These are phyloP conservation scores for Astraeus odoratus DNA, from an alignment of 768 basidiomycete species.

Conservation along the genomic window DNA sequence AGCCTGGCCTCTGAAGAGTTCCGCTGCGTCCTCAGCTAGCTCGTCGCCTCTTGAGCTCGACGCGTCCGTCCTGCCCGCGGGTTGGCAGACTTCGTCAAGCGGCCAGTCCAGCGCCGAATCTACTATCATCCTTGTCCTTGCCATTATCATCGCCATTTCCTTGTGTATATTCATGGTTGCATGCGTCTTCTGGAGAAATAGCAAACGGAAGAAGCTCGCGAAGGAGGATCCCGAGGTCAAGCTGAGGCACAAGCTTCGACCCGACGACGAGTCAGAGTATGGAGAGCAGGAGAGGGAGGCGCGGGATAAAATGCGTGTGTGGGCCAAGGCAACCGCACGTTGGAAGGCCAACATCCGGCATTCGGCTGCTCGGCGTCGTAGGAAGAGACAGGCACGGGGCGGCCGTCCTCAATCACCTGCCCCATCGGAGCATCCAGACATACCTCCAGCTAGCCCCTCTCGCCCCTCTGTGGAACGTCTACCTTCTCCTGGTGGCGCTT, in stretches of 20 bases:
- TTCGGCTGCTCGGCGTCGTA: slow-evolving; percentile 55
- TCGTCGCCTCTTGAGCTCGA: slow-evolving; percentile 15
- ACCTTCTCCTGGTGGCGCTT: background rate
- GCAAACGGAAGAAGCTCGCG: slow-evolving; percentile 26
- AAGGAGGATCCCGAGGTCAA: slow-evolving; percentile 50
- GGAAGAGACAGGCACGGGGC: slow-evolving; percentile 13
- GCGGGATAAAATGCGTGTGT: slow-evolving; percentile 49
- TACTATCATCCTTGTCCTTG: slow-evolving; percentile 46
- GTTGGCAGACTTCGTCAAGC: slow-evolving; percentile 35
- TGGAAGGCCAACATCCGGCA: slow-evolving; percentile 63
- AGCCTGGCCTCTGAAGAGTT: background rate
- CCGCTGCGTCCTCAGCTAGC: slow-evolving; percentile 2
- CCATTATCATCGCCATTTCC: slow-evolving; percentile 53
- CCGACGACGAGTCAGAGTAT: slow-evolving; percentile 23
- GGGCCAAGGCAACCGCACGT: slow-evolving; percentile 58
- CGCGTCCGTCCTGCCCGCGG: slow-evolving; percentile 40
- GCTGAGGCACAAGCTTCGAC: slow-evolving; percentile 16
- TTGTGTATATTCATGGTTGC: slow-evolving; percentile 57
- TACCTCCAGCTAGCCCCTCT: slow-evolving; percentile 5
- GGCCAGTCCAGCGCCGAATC: slow-evolving; percentile 29
- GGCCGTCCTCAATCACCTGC: slow-evolving; percentile 17
- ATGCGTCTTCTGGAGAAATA: slow-evolving; percentile 56
- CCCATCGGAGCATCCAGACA: slow-evolving; percentile 8
- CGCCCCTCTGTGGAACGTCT: slow-evolving; percentile 4
- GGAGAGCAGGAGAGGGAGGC: slow-evolving; percentile 38